phyloP scores from a whole-genome alignment of 257 asterid genomes.

The Solanum habrochaites region DNA sequence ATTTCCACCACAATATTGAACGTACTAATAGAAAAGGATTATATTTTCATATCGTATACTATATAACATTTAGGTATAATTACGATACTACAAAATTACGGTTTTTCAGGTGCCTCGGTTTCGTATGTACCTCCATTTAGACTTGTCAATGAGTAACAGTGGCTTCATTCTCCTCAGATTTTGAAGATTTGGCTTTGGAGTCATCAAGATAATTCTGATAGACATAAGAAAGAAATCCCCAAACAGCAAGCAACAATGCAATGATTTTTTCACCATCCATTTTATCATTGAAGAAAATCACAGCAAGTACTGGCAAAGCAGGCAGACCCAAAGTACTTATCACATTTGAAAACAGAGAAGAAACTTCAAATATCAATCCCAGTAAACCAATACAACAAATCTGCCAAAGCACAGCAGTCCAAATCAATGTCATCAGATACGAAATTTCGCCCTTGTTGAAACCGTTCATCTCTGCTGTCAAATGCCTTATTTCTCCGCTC shows the following conservation, averaged over 20 bases:
- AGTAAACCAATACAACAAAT: slow-evolving; percentile 14
- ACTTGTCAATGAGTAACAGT: background rate
- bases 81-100: background rate
- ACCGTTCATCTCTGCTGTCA: slow-evolving; percentile 6
- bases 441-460: slow-evolving; percentile 12
- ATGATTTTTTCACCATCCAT: slow-evolving; percentile 31
- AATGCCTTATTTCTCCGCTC: slow-evolving; percentile 17
- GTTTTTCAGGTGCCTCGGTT: too few species aligned
- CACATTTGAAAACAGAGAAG: slow-evolving; percentile 26
- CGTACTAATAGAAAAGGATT: background rate
- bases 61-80: background rate
- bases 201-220: slow-evolving; percentile 36
- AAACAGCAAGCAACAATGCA: slow-evolving; percentile 21
- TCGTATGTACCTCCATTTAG: background rate
- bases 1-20: background rate
- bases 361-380: slow-evolving; percentile 29
- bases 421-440: slow-evolving; percentile 20
- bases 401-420: slow-evolving; percentile 31
- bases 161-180: background rate
- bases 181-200: background rate
- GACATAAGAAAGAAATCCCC: slow-evolving; percentile 28
- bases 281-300: slow-evolving; percentile 21
- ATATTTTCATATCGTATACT: background rate
- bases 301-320: slow-evolving; percentile 23
- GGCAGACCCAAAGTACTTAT: slow-evolving; percentile 22